Base-by-base conservation (phyloP, 176 grass and related monocot genomes). In the Alloteropsis semialata region DNA sequence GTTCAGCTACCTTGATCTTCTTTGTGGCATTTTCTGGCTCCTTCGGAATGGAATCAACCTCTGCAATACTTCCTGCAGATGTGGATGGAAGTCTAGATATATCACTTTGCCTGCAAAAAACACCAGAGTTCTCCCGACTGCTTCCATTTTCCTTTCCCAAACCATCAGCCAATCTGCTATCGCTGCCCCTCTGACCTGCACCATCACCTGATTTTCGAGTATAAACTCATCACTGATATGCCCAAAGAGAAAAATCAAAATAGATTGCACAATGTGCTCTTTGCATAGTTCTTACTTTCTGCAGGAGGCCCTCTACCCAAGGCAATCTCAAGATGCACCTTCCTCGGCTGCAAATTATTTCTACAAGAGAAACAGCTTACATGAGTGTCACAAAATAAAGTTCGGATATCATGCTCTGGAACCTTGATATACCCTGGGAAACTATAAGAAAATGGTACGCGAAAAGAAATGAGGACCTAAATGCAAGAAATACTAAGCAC, bases 401-500 rank as follows among this genome's bases (percentile, higher is more conserved):
- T 78, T 81, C 24, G 55, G 36, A 80, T 76, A 46, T n/a, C 42
- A 46, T 65, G n/a, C 54, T 50, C 12, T 42, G 42, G 65, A 76
- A 28, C 81, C 36, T 65, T 29, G 41, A 86, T 79, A 49, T 51
- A 76, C 30, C 72, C 17, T 13, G 27, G 33, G 25, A 43, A 67
- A 59, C 18, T 51, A 68, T 25, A 44, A 75, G 17, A 51, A 68
- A 32, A 76, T 17, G 50, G 53, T 37, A 74, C 16, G 67, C 8
- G 4, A 82, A 77, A 78, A 41, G 46, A 70, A 43, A n/a, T 30
- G 59, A 49, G 74, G 34, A 88, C 96, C 96, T 96, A 72, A 99
- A 99, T 80, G 96, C 93, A 96, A 99, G 93, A 93, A 99, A 99
- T 77, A 99, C 93, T 77, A 99, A 89, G 72, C 96, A 99, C 79